Conservation (phyloP, 164 flowering plant species). For the Vitis rupestris region DNA sequence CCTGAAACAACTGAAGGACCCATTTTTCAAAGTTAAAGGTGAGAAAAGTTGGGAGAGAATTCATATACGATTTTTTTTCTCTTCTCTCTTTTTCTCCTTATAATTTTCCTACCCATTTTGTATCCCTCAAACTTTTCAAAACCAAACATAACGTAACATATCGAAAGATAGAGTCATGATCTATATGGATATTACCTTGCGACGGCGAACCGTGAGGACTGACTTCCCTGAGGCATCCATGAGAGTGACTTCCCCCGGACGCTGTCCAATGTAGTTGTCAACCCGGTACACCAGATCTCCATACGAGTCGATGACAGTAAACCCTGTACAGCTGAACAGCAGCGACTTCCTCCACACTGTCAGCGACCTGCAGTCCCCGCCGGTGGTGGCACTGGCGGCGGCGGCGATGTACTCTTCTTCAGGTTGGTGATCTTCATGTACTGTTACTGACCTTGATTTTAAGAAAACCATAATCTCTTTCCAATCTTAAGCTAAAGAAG, state of each 20-base stretch:
- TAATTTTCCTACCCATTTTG: neutral
- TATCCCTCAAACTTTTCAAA: neutral
- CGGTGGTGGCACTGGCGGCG: neutral
- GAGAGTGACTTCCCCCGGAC: slow-evolving; percentile 38
- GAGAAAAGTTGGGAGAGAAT: too few species aligned
- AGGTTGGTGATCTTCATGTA: slow-evolving; percentile 17
- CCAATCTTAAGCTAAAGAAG: neutral
- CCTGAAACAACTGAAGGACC: too few species aligned
- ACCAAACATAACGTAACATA: neutral
- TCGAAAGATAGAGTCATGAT: neutral
- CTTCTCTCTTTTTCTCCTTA: too few species aligned
- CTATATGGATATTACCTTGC: slow-evolving; percentile 33
- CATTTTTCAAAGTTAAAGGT: too few species aligned
- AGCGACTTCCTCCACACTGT: slow-evolving; percentile 77
- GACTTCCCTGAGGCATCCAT: slow-evolving; percentile 60
- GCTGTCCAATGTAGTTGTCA: slow-evolving; percentile 42
- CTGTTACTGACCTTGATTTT: slow-evolving; percentile 32
- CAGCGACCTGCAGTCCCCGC: slow-evolving; percentile 24
- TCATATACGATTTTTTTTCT: too few species aligned
- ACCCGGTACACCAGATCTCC: slow-evolving; percentile 56
- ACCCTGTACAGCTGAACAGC: slow-evolving; percentile 48
- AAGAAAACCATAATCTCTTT: slow-evolving; percentile 17
- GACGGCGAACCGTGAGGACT: slow-evolving; percentile 39
- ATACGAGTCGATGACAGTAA: slow-evolving; percentile 55
- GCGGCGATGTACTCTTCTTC: slow-evolving; percentile 4